Evolutionary conservation across 1,284 basidiomycete genomes (phyloP).

Genomic region (Anthracocystis panici-leucophaei): DNA sequence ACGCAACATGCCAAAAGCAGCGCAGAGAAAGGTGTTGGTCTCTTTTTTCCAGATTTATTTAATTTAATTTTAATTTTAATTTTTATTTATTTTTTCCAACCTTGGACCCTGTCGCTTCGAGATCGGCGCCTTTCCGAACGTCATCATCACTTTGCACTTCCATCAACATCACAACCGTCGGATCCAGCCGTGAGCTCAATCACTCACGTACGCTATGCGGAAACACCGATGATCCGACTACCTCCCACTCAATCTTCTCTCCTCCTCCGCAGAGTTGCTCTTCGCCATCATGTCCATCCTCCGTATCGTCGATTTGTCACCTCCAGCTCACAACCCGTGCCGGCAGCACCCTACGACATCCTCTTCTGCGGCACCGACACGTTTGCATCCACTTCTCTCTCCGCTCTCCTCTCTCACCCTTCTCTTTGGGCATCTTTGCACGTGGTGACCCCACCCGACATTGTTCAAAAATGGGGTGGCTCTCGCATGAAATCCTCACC

Average conservation of each 20-base stretch:
- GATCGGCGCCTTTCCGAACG: background rate
- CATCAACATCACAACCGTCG: background rate
- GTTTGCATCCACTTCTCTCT: conserved; percentile 48
- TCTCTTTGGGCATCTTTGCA: conserved; percentile 64
- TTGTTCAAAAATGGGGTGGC: conserved; percentile 56
- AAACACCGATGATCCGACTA: background rate
- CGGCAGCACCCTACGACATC: conserved; percentile 59
- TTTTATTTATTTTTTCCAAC: background rate
- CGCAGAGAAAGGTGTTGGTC: conserved; percentile 7
- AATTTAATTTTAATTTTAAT: too few species aligned
- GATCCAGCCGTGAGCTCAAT: background rate
- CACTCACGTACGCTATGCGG: background rate
- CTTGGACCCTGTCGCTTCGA: conserved; percentile 4
- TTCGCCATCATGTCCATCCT: background rate
- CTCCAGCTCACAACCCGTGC: background rate
- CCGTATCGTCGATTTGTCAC: background rate
- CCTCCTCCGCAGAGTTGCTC: background rate
- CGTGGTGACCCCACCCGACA: conserved; percentile 76
- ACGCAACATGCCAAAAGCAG: too few species aligned
- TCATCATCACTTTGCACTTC: background rate
- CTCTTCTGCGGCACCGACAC: conserved; percentile 67
- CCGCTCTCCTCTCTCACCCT: conserved; percentile 22
- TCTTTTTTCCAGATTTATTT: too few species aligned
- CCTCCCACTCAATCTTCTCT: too few species aligned
- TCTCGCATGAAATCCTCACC: conserved; percentile 58